phyloP scores from a whole-genome alignment of 139 green algal species.

The Micractinium conductrix region DNA sequence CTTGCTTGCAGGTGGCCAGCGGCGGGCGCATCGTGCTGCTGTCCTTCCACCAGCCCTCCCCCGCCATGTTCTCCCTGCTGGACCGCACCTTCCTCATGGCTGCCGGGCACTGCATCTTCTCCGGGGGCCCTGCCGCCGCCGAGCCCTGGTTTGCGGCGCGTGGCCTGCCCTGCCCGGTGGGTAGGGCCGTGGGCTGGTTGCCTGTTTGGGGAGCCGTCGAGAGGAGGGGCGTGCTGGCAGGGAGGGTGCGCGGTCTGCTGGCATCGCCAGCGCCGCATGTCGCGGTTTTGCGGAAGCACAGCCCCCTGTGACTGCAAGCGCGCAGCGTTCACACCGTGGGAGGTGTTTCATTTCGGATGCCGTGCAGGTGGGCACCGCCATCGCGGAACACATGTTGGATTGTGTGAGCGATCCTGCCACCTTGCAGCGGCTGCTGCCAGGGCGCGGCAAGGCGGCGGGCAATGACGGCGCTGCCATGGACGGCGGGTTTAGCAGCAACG shows the following conservation, averaged over 20 bases:
- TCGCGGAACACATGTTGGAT: slow-evolving; percentile 65
- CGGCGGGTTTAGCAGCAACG: too few species aligned
- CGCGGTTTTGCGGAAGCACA: too few species aligned
- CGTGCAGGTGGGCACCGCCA: slow-evolving; percentile 11
- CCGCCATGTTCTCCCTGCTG: slow-evolving; percentile 69
- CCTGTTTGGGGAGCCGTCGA: too few species aligned
- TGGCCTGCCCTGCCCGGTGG: slow-evolving; percentile 50
- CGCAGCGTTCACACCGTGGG: too few species aligned
- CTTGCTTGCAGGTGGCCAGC: slow-evolving; percentile 40
- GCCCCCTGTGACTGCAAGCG: too few species aligned
- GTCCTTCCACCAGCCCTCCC: slow-evolving; percentile 83
- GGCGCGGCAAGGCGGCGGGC: neutral
- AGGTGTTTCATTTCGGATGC: too few species aligned
- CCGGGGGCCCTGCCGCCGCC: slow-evolving; percentile 44
- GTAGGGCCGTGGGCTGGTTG: too few species aligned
- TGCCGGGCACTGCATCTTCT: slow-evolving; percentile 62
- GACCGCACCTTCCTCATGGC: slow-evolving; percentile 72
- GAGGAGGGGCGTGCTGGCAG: too few species aligned
- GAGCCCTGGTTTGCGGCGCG: slow-evolving; percentile 34
- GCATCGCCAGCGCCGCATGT: too few species aligned
- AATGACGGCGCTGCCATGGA: neutral
- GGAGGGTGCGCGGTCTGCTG: too few species aligned
- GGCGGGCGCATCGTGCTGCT: slow-evolving; percentile 73
- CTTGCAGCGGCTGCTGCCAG: slow-evolving; percentile 38
- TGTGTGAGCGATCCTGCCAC: slow-evolving; percentile 44